Base-by-base conservation (phyloP, 208 protist species). In the Phytomonas francai region DNA sequence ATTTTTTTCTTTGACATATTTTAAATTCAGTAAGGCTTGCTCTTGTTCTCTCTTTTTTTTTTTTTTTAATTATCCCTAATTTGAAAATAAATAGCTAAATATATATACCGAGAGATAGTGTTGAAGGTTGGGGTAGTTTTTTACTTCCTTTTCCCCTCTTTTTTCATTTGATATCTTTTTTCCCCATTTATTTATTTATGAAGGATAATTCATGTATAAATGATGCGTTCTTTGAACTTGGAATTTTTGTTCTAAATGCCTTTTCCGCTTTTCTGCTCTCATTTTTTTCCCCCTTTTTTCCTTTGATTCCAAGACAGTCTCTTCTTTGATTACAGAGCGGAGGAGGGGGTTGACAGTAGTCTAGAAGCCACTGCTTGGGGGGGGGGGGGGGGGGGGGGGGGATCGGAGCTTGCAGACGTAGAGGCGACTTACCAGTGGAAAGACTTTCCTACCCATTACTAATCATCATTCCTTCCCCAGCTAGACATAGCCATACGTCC, bases 41-140 rank as follows among this genome's bases (percentile, higher is more conserved):
- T 42, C 29, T 14, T 19, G 30, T 63, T 7, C 54, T 64, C 33
- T 63, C 3, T 71, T 71, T 63, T 65, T 71, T 71, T 71, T 65
- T 65, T 61, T 67, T 63, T 61, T 56, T 71, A 16, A 64, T 63
- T 29, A 25, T 2, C 34, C 9, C 34, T 70, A 12, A 3, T 65
- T 65, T 54, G n/a, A n/a, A n/a, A n/a, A n/a, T n/a, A n/a, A n/a
- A n/a, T n/a, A n/a, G 27, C 5, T 60, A 60, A 32, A 60, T 60
- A 5, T 60, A 60, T 60, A 32, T 60, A 60, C 31, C 8, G n/a
- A n/a, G n/a, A n/a, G n/a, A n/a, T n/a, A n/a, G n/a, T n/a, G n/a
- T n/a, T n/a, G n/a, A n/a, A n/a, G n/a, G n/a, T n/a, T n/a, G n/a
- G n/a, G 14, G 27, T 64, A 25, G 34, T 64, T 64, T 25, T 64